phyloP scores from a whole-genome alignment of 2,329 filamentous ascomycete genomes.

The Pseudogymnoascus sp. region DNA sequence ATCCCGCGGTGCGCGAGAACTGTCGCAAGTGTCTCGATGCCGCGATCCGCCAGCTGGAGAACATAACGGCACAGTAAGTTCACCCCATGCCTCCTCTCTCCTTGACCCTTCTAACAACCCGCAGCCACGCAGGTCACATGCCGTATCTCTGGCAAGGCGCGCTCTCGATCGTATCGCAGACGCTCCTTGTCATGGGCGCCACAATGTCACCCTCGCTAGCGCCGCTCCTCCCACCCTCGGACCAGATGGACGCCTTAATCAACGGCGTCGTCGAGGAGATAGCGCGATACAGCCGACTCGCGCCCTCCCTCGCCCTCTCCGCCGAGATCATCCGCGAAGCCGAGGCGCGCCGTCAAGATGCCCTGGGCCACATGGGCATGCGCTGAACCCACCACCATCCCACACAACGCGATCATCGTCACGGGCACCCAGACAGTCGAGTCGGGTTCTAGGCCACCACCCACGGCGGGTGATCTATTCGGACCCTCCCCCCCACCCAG shows the following conservation, averaged over 20 bases:
- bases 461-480: neutral
- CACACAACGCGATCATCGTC: neutral
- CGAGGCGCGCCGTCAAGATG: constrained; percentile 59
- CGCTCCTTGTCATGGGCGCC: constrained; percentile 73
- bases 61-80: constrained; percentile 66
- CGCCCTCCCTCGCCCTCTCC: constrained; percentile 67
- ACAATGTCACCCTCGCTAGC: constrained; percentile 68
- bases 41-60: constrained; percentile 68
- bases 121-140: constrained; percentile 70
- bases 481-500: neutral
- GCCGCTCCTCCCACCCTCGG: constrained; percentile 45
- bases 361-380: constrained; percentile 38
- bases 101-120: constrained; percentile 17
- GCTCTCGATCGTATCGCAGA: constrained; percentile 74
- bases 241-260: constrained; percentile 66
- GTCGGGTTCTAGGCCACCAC: neutral
- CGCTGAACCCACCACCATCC: neutral
- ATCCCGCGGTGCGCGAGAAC: constrained; percentile 65
- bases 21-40: constrained; percentile 77
- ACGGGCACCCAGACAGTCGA: neutral
- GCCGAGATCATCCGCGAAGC: constrained; percentile 75
- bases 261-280: constrained; percentile 69
- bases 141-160: constrained; percentile 82
- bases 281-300: constrained; percentile 63
- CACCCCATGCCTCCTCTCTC: neutral